These are phyloP conservation scores for Trichosporon sp. DNA, from an alignment of 1,284 basidiomycete species.

Conservation along the genomic window DNA sequence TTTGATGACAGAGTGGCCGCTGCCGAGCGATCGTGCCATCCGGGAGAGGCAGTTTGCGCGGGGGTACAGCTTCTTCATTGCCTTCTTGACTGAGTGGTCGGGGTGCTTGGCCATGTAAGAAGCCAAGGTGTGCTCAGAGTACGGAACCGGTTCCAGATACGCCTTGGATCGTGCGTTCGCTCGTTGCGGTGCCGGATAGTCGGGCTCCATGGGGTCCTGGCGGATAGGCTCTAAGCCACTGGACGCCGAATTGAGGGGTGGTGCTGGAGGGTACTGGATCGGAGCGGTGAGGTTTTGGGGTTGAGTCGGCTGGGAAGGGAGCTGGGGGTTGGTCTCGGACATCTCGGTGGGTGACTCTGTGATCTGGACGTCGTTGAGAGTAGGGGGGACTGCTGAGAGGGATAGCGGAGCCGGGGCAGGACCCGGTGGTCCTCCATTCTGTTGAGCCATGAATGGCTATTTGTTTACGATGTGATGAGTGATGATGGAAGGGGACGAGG, in stretches of 20 bases:
- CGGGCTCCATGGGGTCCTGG: conserved; percentile 18
- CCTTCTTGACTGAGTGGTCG: conserved; percentile 40
- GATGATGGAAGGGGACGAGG: neutral
- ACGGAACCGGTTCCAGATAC: neutral
- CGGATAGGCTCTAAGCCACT: conserved; percentile 13
- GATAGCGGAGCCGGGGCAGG: conserved; percentile 4
- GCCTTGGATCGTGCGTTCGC: neutral
- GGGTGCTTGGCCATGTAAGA: conserved; percentile 48
- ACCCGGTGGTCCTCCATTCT: neutral
- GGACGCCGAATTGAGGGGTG: conserved; percentile 15
- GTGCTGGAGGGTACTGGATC: conserved; percentile 7
- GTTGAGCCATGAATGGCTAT: conserved; percentile 1
- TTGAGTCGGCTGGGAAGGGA: neutral
- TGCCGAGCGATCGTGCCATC: conserved; percentile 46
- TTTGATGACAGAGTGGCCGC: conserved; percentile 54
- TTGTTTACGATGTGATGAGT: neutral
- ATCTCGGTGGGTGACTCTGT: neutral
- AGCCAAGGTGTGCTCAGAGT: conserved; percentile 36
- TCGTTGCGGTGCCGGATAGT: neutral
- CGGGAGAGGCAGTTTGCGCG: conserved; percentile 47
- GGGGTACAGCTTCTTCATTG: conserved; percentile 48
- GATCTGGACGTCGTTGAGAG: conserved; percentile 7
- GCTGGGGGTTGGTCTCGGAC: neutral
- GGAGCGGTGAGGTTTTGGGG: neutral
- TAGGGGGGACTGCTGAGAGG: neutral